phyloP scores from a whole-genome alignment of 2,329 filamentous ascomycete genomes.

The Penicillium sp. region DNA sequence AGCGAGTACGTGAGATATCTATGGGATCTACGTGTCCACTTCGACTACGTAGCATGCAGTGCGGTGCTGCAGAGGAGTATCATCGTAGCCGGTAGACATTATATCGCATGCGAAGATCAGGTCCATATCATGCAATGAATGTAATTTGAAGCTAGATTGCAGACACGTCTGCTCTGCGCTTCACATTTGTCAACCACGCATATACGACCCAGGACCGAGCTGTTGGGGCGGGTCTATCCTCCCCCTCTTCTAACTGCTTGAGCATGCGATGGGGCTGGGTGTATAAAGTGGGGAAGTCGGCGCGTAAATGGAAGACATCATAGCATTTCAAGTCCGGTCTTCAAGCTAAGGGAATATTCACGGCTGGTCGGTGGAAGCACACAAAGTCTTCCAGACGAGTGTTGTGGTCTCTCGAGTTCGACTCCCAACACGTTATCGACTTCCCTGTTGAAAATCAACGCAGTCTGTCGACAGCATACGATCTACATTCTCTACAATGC shows the following conservation, averaged over 20 bases:
- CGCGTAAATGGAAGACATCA: not conserved
- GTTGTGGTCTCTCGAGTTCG: not conserved
- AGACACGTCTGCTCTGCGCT: not conserved
- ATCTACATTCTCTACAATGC: not conserved
- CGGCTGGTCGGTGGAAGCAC: not conserved
- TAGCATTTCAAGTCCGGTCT: not conserved
- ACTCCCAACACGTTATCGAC: not conserved
- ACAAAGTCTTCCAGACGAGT: not conserved
- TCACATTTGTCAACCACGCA: not conserved
- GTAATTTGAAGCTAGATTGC: not conserved
- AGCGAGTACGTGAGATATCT: not conserved
- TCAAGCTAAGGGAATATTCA: not conserved
- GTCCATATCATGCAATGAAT: not conserved
- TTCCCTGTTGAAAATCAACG: not conserved
- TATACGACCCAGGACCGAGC: not conserved
- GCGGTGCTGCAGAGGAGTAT: not conserved
- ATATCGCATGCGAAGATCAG: not conserved
- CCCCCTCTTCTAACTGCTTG: not conserved
- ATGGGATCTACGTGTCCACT: not conserved
- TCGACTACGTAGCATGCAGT: not conserved
- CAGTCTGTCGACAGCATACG: slow-evolving; percentile 1
- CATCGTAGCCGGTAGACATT: not conserved
- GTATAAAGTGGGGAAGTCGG: not conserved
- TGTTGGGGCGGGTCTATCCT: not conserved
- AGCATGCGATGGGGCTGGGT: not conserved